Percentiles rank a stretch among this genome's conserved stretches.
phyloP scores from a whole-genome alignment of 1,284 basidiomycete species.

The Fomitiporia mediterranea region DNA sequence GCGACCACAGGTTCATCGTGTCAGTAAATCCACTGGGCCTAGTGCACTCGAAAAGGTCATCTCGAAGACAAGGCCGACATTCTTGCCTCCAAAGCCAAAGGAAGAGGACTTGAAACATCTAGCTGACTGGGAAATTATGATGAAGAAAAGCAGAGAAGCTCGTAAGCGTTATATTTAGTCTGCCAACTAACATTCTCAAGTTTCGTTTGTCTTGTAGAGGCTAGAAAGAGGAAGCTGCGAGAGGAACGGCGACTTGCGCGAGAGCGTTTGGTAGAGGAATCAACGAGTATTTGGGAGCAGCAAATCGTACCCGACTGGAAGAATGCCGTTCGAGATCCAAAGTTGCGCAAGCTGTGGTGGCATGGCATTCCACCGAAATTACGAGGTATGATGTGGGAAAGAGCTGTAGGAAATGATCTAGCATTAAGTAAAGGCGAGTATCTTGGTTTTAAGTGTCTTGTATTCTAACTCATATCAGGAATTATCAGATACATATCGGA shows the following conservation, averaged over 20 bases:
- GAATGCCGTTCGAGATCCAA: conserved; percentile 59
- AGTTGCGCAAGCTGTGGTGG: conserved; percentile 84
- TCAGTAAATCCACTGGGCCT: conserved; percentile 53
- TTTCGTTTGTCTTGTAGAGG: conserved; percentile 44
- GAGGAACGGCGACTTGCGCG: conserved; percentile 62
- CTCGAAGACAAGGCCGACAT: conserved; percentile 74
- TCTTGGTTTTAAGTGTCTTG: conserved; percentile 6
- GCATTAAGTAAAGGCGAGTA: conserved; percentile 78
- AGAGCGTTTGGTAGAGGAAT: conserved; percentile 66
- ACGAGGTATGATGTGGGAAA: conserved; percentile 83
- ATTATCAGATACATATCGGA: conserved; percentile 68
- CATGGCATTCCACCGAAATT: conserved; percentile 85
- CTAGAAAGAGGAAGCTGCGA: conserved; percentile 58
- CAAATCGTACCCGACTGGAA: conserved; percentile 83
- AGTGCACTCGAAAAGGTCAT: conserved; percentile 69
- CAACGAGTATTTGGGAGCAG: conserved; percentile 70
- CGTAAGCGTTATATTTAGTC: conserved; percentile 42
- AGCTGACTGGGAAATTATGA: conserved; percentile 89
- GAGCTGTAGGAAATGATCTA: conserved; percentile 84
- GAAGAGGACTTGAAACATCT: conserved; percentile 82
- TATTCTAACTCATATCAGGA: conserved; percentile 8
- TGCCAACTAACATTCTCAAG: neutral
- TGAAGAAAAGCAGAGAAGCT: conserved; percentile 71
- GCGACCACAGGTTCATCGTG: conserved; percentile 34
- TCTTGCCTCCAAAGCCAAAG: conserved; percentile 80